Evolutionary conservation across 352 stramenopile species (phyloP).

Genomic region (Aphanomyces cochlioides): DNA sequence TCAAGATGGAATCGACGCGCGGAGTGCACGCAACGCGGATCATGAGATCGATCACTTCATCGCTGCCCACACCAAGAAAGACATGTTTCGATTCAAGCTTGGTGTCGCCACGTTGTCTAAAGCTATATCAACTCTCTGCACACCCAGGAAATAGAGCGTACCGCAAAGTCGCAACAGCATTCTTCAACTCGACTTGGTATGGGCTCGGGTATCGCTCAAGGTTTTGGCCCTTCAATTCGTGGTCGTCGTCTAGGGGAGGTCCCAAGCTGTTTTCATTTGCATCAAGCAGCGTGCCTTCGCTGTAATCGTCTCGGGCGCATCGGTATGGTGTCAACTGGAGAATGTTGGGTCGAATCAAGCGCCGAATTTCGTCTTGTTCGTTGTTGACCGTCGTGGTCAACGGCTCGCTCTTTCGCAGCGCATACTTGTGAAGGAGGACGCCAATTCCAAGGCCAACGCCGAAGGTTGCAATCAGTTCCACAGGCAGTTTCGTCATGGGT

Average conservation of each 20-base stretch:
- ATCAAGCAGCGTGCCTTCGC: conserved; percentile 93
- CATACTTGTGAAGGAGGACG: conserved; percentile 27
- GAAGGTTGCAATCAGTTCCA: conserved; percentile 16
- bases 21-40: conserved; percentile 96
- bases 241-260: conserved; percentile 71
- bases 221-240: conserved; percentile 61
- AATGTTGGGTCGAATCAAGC: conserved; percentile 96
- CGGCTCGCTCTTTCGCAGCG: not conserved
- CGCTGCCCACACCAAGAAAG: conserved; percentile 97
- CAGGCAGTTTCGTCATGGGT: conserved; percentile 7
- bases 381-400: not conserved
- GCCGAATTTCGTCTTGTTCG: conserved; percentile 38
- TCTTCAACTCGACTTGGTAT: conserved; percentile 93
- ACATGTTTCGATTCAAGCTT: conserved; percentile 86
- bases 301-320: conserved; percentile 96
- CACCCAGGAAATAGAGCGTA: conserved; percentile 29
- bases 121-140: conserved; percentile 3
- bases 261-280: conserved; percentile 98
- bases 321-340: conserved; percentile 94
- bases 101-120: conserved; percentile 32
- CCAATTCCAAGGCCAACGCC: conserved; percentile 23
- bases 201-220: conserved; percentile 96
- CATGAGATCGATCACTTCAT: conserved; percentile 98
- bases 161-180: conserved; percentile 80
- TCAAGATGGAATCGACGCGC: conserved; percentile 91